phyloP scores from a whole-genome alignment of 2,329 filamentous ascomycete genomes.

The Alternaria solani region DNA sequence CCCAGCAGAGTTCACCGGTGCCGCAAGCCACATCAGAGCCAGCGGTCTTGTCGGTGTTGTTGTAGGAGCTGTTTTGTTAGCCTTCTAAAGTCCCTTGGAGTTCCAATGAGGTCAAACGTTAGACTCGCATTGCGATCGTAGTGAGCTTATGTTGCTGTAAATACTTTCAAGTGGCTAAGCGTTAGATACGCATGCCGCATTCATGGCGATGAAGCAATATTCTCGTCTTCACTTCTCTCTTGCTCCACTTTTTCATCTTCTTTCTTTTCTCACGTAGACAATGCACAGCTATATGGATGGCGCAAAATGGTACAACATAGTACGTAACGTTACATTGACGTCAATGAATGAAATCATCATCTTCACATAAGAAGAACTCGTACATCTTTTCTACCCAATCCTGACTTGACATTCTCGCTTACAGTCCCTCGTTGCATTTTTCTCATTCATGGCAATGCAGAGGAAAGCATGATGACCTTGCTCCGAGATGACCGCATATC shows the following conservation, averaged over 20 bases:
- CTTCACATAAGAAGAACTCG: neutral
- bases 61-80: slow-evolving; percentile 35
- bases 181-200: neutral
- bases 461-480: neutral
- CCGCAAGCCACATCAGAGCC: slow-evolving; percentile 35
- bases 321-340: neutral
- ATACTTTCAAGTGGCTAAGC: neutral
- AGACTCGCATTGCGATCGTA: neutral
- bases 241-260: neutral
- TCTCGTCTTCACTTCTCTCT: neutral
- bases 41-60: slow-evolving; percentile 32
- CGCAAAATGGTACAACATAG: neutral
- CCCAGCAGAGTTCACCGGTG: slow-evolving; percentile 38
- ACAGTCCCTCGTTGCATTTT: neutral
- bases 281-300: neutral
- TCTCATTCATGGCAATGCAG: neutral
- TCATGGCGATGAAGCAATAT: neutral
- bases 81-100: slow-evolving; percentile 26
- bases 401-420: neutral
- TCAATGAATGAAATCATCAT: neutral
- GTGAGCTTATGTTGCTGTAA: neutral
- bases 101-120: neutral
- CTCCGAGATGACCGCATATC: neutral
- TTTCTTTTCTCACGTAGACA: neutral
- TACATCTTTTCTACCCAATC: neutral